Evolutionary conservation across 176 grass and related monocot genomes (phyloP).

Genomic region (Oryza nivara): DNA sequence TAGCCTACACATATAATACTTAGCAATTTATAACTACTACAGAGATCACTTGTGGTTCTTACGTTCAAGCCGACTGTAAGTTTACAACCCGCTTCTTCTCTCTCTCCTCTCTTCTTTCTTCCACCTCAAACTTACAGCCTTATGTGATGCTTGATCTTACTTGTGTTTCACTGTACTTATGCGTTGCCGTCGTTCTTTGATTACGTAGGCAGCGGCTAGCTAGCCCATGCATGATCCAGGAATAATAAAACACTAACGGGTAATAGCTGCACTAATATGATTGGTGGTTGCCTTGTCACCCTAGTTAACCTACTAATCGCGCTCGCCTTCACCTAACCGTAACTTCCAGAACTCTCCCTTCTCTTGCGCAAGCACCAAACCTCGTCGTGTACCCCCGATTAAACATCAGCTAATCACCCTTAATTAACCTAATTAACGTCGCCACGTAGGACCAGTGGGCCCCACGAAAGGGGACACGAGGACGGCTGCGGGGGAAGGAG

Average conservation of each 20-base stretch:
- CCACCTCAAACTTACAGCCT: accelerated
- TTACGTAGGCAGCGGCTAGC: too few species aligned
- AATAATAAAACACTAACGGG: neutral
- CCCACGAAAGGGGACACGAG: neutral
- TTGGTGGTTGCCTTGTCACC: conserved; percentile 13
- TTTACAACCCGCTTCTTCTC: too few species aligned
- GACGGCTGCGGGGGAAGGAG: neutral
- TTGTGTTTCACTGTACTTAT: too few species aligned
- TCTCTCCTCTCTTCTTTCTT: too few species aligned
- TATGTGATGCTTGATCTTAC: too few species aligned
- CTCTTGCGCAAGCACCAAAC: neutral
- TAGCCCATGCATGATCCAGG: neutral
- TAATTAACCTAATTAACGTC: neutral
- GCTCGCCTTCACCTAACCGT: neutral
- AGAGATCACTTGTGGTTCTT: too few species aligned
- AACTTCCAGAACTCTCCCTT: conserved; percentile 33
- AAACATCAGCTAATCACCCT: neutral
- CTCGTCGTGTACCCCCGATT: neutral
- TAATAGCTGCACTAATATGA: neutral
- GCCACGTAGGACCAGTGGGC: neutral
- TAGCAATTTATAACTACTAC: too few species aligned
- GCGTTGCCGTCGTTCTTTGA: too few species aligned
- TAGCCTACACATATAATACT: too few species aligned
- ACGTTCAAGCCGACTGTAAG: too few species aligned
- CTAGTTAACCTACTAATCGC: neutral